phyloP scores from a whole-genome alignment of 768 basidiomycete genomes.

The Russula emetica region DNA sequence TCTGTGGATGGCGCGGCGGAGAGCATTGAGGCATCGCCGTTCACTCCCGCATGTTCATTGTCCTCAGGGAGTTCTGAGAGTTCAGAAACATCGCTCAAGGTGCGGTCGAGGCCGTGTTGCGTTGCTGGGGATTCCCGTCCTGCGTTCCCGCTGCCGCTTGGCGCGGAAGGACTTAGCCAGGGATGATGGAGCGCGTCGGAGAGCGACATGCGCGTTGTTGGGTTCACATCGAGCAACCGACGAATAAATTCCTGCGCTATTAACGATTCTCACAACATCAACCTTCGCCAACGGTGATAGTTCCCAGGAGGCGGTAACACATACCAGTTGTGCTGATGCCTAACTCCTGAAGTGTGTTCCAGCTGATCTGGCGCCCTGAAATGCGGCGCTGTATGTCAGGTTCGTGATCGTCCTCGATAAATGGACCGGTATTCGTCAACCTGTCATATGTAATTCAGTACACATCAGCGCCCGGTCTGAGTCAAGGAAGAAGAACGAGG shows the following conservation, averaged over 20 bases:
- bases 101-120: not conserved
- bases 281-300: not conserved
- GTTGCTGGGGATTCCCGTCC: not conserved
- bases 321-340: slow-evolving; percentile 43
- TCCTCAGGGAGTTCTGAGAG: slow-evolving; percentile 16
- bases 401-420: slow-evolving; percentile 18
- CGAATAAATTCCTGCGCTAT: slow-evolving; percentile 64
- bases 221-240: slow-evolving; percentile 60
- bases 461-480: not conserved
- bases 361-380: slow-evolving; percentile 20
- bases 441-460: not conserved
- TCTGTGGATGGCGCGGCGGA: slow-evolving; percentile 18
- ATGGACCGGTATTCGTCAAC: slow-evolving; percentile 9
- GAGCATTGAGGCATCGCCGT: slow-evolving; percentile 22
- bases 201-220: slow-evolving; percentile 65
- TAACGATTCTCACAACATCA: slow-evolving; percentile 13
- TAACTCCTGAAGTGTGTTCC: not conserved
- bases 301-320: slow-evolving; percentile 27
- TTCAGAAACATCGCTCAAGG: slow-evolving; percentile 15
- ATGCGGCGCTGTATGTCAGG: slow-evolving; percentile 19
- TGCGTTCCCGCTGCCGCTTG: not conserved
- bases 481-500: slow-evolving; percentile 11
- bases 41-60: not conserved
- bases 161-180: slow-evolving; percentile 52
- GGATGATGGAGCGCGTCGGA: slow-evolving; percentile 63